Percentiles rank a stretch among this genome's conserved stretches.
phyloP scores from a whole-genome alignment of 345 rosid species.

The Erysimum cheiranthoides region DNA sequence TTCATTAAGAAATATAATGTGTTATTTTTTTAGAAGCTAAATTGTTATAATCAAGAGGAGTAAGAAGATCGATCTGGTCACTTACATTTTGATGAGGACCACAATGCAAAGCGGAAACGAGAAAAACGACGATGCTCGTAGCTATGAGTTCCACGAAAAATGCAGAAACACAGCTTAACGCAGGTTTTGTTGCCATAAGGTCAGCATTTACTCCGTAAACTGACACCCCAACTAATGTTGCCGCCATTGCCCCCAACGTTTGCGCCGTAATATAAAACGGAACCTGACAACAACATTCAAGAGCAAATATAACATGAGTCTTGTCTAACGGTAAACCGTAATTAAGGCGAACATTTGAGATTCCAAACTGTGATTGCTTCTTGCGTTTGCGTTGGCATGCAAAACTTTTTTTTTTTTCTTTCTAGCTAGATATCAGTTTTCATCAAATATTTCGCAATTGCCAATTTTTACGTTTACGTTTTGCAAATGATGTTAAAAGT shows the following conservation, averaged over 20 bases:
- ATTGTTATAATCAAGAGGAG: not conserved
- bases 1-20: no score
- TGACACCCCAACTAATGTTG: slow-evolving; percentile 59
- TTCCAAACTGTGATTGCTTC: no score
- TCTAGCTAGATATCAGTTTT: no score
- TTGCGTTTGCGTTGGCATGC: no score
- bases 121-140: slow-evolving; percentile 68
- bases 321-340: not conserved
- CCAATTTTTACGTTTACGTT: no score
- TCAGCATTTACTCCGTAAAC: slow-evolving; percentile 64
- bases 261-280: slow-evolving; percentile 80
- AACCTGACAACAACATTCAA: slow-evolving; percentile 48
- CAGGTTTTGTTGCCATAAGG: slow-evolving; percentile 66
- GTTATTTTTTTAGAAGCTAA: not conserved
- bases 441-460: no score
- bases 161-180: slow-evolving; percentile 60
- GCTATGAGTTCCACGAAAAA: slow-evolving; percentile 85
- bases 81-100: slow-evolving; percentile 65
- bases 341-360: no score
- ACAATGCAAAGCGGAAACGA: slow-evolving; percentile 59
- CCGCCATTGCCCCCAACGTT: slow-evolving; percentile 63
- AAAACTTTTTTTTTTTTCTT: no score
- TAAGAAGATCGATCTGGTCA: not conserved
- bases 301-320: not conserved
- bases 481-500: no score